These are phyloP conservation scores for Schwanniomyces yamadae DNA, from an alignment of 805 yeast genomes.

Conservation along the genomic window DNA sequence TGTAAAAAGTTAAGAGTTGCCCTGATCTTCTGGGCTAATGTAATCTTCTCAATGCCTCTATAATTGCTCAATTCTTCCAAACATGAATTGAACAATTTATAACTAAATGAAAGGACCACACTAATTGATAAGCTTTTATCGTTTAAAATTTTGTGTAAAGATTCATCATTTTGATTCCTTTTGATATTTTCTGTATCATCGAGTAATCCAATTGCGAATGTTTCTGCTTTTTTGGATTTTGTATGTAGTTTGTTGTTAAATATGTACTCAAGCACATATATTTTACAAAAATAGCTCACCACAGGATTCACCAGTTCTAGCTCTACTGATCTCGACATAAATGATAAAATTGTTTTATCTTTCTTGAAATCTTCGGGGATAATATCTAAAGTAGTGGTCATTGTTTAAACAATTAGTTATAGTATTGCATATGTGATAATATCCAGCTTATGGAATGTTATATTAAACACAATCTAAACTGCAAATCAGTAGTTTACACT, in stretches of 20 bases:
- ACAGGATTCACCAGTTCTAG: slow-evolving; percentile 58
- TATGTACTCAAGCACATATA: slow-evolving; percentile 71
- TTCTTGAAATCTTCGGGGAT: slow-evolving; percentile 27
- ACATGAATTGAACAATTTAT: slow-evolving; percentile 35
- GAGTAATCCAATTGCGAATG: slow-evolving; percentile 58
- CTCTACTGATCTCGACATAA: slow-evolving; percentile 56
- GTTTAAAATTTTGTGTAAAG: slow-evolving; percentile 48
- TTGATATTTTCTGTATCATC: slow-evolving; percentile 69
- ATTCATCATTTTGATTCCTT: slow-evolving; percentile 37
- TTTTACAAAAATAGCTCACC: slow-evolving; percentile 68
- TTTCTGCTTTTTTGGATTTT: slow-evolving; percentile 52
- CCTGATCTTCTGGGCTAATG: slow-evolving; percentile 31
- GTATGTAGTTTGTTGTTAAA: slow-evolving; percentile 60
- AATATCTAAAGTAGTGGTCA: slow-evolving; percentile 3
- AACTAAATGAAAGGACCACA: slow-evolving; percentile 31
- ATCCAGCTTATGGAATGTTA: no score
- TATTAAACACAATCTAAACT: no score
- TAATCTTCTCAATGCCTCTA: slow-evolving; percentile 24
- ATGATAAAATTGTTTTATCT: slow-evolving; percentile 43
- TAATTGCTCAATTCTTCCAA: slow-evolving; percentile 24
- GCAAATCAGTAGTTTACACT: no score
- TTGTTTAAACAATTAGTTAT: no score
- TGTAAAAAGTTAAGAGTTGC: slow-evolving; percentile 37
- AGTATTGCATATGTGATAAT: no score
- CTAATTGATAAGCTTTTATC: slow-evolving; percentile 52